Base-by-base conservation (phyloP, 2,329 filamentous ascomycete species). In the Aureobasidium sp. region DNA sequence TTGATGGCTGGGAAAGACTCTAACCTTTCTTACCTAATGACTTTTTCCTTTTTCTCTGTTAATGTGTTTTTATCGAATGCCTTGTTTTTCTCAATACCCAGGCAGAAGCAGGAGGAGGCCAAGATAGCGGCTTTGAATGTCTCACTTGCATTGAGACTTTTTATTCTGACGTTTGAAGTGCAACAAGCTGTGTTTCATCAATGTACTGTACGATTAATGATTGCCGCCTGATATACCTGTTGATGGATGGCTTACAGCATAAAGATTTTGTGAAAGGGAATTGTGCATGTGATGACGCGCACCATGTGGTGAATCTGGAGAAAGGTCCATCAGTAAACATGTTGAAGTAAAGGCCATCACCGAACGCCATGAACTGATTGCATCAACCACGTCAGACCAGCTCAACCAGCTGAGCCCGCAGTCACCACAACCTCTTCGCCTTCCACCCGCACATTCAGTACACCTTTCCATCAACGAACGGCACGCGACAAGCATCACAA, bases 81-180 rank as follows among this genome's bases (percentile, higher is more conserved):
- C 13, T 25, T 36, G 11, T 34, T 52, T 52, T 50, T 52, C 39
- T 53, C 48, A 52, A 60, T 60, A 60, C 57, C 57, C 57, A 36
- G 29, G 39, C 27, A 44, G 39, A 45, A 57, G 16, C 15, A 55
- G 52, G 52, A 57, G 53, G 36, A 42, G 5, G 34, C 44, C 5
- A 41, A 42, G 53, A 54, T 54, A 29, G 50, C 27, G 42, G 27
- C 42, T 30, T 41, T 29, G 36, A 54, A 30, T 42, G 36, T 54
- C 50, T 54, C 32, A 11, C 11, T 30, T 42, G 6, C 5, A 54
- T 30, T 37, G 48, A 52, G 48, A 29, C 48, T n/a, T n/a, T n/a
- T n/a, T n/a, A n/a, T n/a, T n/a, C n/a, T n/a, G n/a, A n/a, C n/a
- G n/a, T n/a, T n/a, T n/a, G n/a, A n/a, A n/a, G n/a, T n/a, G n/a